These are phyloP conservation scores for Colletotrichum lentis DNA, from an alignment of 2,329 filamentous ascomycete species.

Conservation along the genomic window DNA sequence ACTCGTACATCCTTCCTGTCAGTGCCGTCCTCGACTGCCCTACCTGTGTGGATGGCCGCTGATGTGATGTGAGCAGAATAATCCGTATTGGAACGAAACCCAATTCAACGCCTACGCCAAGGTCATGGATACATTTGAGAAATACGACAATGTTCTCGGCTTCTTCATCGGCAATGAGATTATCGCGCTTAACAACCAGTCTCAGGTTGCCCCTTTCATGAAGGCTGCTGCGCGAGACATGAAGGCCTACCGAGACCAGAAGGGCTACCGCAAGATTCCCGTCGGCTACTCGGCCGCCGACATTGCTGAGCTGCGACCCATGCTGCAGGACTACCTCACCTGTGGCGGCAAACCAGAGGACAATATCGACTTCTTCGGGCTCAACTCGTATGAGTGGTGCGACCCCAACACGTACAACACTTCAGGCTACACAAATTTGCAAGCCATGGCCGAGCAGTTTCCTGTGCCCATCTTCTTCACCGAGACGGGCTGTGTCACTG, in stretches of 20 bases:
- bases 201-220: constrained; percentile 77
- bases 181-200: constrained; percentile 68
- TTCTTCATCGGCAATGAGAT: constrained; percentile 93
- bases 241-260: constrained; percentile 79
- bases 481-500: constrained; percentile 82
- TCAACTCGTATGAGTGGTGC: constrained; percentile 89
- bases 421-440: constrained; percentile 75
- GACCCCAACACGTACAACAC: constrained; percentile 64
- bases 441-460: constrained; percentile 72
- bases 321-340: constrained; percentile 76
- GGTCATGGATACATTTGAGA: constrained; percentile 80
- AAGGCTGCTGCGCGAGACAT: constrained; percentile 83
- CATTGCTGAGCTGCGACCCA: constrained; percentile 72
- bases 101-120: constrained; percentile 73
- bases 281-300: constrained; percentile 89
- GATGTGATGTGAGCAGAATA: constrained; percentile 51
- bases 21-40: constrained; percentile 39
- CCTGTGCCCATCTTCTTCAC: constrained; percentile 90
- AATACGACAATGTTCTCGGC: constrained; percentile 81
- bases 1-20: constrained; percentile 72
- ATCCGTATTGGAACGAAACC: constrained; percentile 75
- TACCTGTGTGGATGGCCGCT: neutral
- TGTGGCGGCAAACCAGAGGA: constrained; percentile 76
- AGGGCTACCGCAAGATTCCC: constrained; percentile 82
- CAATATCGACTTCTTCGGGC: constrained; percentile 80